phyloP scores from a whole-genome alignment of 495 filamentous ascomycete species.

The Astrothelium subdiscretum region DNA sequence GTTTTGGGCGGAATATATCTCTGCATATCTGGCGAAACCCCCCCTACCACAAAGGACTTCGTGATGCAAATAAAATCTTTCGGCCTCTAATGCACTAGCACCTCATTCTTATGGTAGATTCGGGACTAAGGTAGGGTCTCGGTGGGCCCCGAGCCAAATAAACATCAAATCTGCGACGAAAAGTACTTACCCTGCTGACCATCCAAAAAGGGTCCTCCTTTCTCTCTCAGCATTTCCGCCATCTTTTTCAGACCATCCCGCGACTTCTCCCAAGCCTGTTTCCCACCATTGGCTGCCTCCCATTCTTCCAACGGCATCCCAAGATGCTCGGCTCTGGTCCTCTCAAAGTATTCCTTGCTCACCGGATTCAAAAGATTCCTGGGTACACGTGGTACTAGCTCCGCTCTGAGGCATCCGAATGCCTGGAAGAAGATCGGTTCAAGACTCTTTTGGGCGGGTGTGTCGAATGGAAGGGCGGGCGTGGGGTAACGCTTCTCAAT shows the following conservation, averaged over 20 bases:
- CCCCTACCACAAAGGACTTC: no score
- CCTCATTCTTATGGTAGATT: neutral
- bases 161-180: neutral
- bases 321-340: constrained; percentile 26
- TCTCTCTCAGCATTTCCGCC: constrained; percentile 39
- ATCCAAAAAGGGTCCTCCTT: constrained; percentile 39
- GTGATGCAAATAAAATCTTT: no score
- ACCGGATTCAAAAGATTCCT: constrained; percentile 28
- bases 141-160: neutral
- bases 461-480: constrained; percentile 41
- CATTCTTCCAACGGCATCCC: constrained; percentile 37
- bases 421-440: constrained; percentile 12
- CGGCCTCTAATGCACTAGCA: no score
- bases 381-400: constrained; percentile 29
- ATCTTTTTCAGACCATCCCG: constrained; percentile 28
- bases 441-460: constrained; percentile 29
- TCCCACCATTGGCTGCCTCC: constrained; percentile 30
- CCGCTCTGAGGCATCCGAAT: constrained; percentile 13
- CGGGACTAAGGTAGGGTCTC: neutral
- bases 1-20: no score
- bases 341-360: constrained; percentile 35
- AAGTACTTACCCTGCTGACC: constrained; percentile 26
- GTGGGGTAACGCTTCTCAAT: constrained; percentile 43
- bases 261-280: constrained; percentile 29
- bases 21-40: no score